A percentile compares a stretch with the other conserved stretches of the same genome.
phyloP scores from a whole-genome alignment of 73 alveolate species.

The Paramecium sexaurelia region DNA sequence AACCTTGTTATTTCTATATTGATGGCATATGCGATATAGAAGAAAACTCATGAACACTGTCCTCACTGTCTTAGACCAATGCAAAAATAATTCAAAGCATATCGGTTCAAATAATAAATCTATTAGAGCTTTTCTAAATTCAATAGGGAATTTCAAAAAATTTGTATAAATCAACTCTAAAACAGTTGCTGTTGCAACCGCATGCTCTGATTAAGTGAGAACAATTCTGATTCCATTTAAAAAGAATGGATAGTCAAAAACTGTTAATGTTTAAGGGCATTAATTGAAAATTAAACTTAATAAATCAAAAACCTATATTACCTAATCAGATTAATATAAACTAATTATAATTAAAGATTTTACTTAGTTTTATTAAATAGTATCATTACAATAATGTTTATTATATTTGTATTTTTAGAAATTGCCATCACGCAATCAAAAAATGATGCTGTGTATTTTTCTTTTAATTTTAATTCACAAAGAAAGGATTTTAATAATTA shows the following conservation, averaged over 20 bases:
- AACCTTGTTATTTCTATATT: not conserved
- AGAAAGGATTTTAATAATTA: not conserved
- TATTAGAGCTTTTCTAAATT: not conserved
- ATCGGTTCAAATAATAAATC: not conserved
- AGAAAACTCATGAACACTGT: conserved; percentile 11
- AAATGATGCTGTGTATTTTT: not conserved
- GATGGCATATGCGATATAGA: not conserved
- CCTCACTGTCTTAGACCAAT: conserved; percentile 52
- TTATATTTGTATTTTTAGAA: not conserved
- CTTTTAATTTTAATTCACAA: not conserved
- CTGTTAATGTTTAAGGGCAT: not conserved
- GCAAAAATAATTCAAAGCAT: not conserved
- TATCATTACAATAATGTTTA: conserved; percentile 26
- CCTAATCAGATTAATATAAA: not conserved
- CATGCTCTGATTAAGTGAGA: not conserved
- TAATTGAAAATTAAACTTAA: not conserved
- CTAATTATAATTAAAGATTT: not conserved
- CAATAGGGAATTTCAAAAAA: conserved; percentile 26
- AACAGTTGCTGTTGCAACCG: not conserved
- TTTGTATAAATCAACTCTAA: not conserved
- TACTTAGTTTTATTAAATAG: conserved; percentile 16
- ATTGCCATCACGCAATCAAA: not conserved
- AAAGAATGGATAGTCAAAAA: conserved; percentile 47
- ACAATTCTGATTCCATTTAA: conserved; percentile 33
- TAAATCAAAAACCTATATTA: not conserved